A percentile compares a stretch with the other conserved stretches of the same genome.
Conservation (phyloP, 1,284 basidiomycete genomes). For the Ustilago hordei region DNA sequence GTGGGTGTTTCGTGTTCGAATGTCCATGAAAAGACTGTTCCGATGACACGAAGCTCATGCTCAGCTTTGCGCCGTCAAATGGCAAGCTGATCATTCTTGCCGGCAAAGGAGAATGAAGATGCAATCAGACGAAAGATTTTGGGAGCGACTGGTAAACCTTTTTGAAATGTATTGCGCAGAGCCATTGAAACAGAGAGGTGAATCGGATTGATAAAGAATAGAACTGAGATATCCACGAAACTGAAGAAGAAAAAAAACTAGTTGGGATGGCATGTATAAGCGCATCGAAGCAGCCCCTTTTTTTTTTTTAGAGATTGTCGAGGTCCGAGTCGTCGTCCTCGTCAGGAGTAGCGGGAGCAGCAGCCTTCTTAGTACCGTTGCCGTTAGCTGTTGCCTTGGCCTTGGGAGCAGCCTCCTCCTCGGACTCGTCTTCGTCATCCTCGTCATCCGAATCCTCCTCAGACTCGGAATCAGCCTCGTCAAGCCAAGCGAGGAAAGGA, state of each 20-base stretch:
- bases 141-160: not conserved
- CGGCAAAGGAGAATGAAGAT: not conserved
- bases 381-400: conserved; percentile 19
- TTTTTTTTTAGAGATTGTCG: conserved; percentile 52
- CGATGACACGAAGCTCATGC: not conserved
- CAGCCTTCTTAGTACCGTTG: conserved; percentile 27
- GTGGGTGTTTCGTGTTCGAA: not conserved
- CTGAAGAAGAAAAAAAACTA: not conserved
- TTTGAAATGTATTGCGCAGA: conserved; percentile 2
- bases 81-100: not conserved
- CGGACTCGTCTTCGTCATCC: conserved; percentile 21
- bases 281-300: not conserved
- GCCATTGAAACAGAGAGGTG: conserved; percentile 1
- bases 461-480: conserved; percentile 65
- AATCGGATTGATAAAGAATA: not conserved
- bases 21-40: not conserved
- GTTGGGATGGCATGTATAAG: not conserved
- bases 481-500: conserved; percentile 79
- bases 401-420: conserved; percentile 31
- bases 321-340: conserved; percentile 62
- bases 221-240: not conserved
- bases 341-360: conserved; percentile 17
- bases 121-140: not conserved
- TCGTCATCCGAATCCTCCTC: conserved; percentile 60
- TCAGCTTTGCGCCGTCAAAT: not conserved